Evolutionary conservation across 2,329 filamentous ascomycete species (phyloP), one percentile per base, ranked within the genome.

Genomic region (Leptographium radiaticola): DNA sequence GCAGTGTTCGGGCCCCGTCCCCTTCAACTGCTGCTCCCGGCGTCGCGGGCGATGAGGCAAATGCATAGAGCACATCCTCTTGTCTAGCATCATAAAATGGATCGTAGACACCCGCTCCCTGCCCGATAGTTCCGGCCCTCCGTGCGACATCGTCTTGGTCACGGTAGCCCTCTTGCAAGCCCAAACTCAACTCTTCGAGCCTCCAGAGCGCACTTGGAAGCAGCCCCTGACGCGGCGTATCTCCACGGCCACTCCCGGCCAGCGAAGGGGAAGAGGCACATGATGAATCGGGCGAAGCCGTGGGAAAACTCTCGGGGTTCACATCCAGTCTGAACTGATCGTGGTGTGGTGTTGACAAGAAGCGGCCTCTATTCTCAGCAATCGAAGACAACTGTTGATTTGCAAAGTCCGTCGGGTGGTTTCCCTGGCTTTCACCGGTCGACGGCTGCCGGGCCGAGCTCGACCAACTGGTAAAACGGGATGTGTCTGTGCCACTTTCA

Each of bases 401-500:
- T 8, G 10, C 45, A 10, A 18, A 33, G 16, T 53, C 18, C 2
- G 7, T 38, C 20, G 45, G 25, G 2, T 34, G n/a, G 8, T 25
- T 52, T 10, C 38, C 48, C 40, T 44, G 49, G 52, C 53, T 59
- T 12, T 52, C 39, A 8, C 20, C 49, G 1, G 54, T 55, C 1
- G 56, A 56, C 8, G 55, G 31, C 40, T 18, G 56, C 1, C 39
- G 54, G 1, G 45, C 31, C 1, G 57, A 59, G 49, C 53, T 59
- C 2, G 59, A 59, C 57, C 57, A 60, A 43, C 59, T 60, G 4
- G 59, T 60, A 15, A 60, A 60, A 1, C 59, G 55, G 2, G 59
- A 59, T 1, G 57, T 59, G 20, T 42, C 40, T 9, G 51, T 55
- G 11, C 54, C 53, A 11, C 18, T 31, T 16, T 53, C 54, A 36